Evolutionary conservation across 2,329 filamentous ascomycete genomes (phyloP).

Genomic region (Aspergillus pseudotamarii): DNA sequence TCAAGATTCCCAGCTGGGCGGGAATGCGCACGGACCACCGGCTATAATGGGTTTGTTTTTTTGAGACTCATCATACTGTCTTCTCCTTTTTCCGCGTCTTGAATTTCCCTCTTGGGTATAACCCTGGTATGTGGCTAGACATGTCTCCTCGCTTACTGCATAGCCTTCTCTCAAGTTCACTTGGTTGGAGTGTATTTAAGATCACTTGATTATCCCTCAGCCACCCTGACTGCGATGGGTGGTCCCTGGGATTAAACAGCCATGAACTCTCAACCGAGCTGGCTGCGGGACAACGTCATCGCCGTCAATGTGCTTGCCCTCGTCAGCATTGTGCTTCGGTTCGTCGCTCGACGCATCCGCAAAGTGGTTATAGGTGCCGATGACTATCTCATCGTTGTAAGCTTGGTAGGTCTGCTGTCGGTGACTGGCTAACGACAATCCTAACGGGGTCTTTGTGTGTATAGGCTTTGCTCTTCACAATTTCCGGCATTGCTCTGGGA

Average conservation of each 20-base stretch:
- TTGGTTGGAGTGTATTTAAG: background rate
- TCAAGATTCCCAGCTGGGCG: no score
- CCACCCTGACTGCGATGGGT: background rate
- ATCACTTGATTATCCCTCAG: background rate
- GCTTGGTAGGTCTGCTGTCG: background rate
- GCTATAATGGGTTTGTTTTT: background rate
- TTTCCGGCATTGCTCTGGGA: background rate
- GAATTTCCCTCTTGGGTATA: no score
- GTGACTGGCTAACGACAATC: background rate
- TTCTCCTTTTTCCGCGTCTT: background rate
- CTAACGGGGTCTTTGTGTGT: background rate
- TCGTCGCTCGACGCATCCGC: background rate
- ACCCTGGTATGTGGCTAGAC: background rate
- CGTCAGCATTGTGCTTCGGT: background rate
- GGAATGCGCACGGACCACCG: no score
- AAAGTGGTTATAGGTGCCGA: background rate
- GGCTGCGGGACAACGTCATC: background rate
- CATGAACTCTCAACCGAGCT: background rate
- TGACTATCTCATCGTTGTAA: background rate
- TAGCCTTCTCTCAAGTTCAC: background rate
- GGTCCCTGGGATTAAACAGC: background rate
- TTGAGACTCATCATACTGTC: background rate
- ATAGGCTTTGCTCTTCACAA: background rate
- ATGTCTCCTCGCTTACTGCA: background rate
- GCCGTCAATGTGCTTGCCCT: background rate